These are phyloP conservation scores for Nyctanthes arbortristis DNA, from an alignment of 257 asterid species.

Conservation along the genomic window DNA sequence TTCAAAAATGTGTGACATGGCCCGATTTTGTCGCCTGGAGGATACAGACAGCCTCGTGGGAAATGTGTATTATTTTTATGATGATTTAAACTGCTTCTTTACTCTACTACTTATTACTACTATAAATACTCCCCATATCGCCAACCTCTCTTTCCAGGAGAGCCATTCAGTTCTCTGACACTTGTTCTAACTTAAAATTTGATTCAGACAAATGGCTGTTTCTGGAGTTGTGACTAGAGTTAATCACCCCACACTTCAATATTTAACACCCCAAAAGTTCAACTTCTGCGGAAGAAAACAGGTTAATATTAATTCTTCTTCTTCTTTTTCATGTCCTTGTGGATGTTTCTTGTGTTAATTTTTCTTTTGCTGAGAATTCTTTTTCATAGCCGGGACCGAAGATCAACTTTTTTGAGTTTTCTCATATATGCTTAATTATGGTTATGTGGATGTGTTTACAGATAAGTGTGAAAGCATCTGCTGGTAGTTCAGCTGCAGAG, in stretches of 20 bases:
- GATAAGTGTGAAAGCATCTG: conserved; percentile 53
- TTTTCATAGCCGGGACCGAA: too few species aligned
- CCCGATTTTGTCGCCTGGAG: conserved; percentile 13
- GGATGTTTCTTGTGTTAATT: too few species aligned
- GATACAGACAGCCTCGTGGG: conserved; percentile 21
- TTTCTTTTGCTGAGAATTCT: neutral
- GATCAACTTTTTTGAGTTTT: too few species aligned
- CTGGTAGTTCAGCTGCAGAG: conserved; percentile 33
- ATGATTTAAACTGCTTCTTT: conserved; percentile 9
- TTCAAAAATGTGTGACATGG: too few species aligned
- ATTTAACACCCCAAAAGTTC: conserved; percentile 30
- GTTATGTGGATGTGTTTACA: conserved; percentile 20
- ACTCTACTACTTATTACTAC: conserved; percentile 19
- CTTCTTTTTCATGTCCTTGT: neutral
- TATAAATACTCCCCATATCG: conserved; percentile 35
- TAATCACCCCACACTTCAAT: conserved; percentile 32
- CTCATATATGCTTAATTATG: neutral
- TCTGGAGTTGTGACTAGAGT: conserved; percentile 41
- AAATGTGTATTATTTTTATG: conserved; percentile 15
- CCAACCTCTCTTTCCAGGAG: neutral
- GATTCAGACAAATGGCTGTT: conserved; percentile 50
- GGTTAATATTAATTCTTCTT: conserved; percentile 26
- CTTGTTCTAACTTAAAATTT: neutral
- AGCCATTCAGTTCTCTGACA: neutral
- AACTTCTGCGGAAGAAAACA: conserved; percentile 32